Evolutionary conservation across 805 yeast genomes (phyloP), one percentile per base, ranked within the genome.

Genomic region (Kazachstania bromeliacearum): DNA sequence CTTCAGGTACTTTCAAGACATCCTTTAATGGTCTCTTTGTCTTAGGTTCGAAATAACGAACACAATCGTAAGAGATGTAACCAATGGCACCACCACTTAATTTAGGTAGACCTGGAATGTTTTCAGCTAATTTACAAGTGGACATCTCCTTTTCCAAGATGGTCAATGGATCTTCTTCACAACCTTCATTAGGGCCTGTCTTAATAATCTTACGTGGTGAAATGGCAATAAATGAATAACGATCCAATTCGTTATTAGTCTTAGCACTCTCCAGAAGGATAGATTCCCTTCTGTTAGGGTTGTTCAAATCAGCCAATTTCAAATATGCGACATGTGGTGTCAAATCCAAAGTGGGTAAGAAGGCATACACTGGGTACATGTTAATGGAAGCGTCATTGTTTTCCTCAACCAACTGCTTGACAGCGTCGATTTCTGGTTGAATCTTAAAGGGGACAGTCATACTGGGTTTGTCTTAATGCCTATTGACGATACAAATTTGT

Each of bases 71-170:
- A 1, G 96, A 85, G 30, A 92, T 77, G 56, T 87, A 92, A 2
- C 99, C 99, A 37, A 89, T 72, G 5, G 97, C 97, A 44, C 99
- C 99, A 39, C 99, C 98, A 48, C 88, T 79, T 39, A 87, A 64
- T 44, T 71, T 74, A 10, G 95, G 85, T 34, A 88, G 65, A 28
- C 94, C 94, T 0, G 94, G 94, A 34, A 85, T 63, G 29, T 59
- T 58, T 47, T 73, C 77, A 2, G 88, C 85, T 51, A 84, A 85
- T 37, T 67, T 72, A 51, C 71, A 73, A 28, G 67, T 59, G 7
- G 65, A 59, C 64, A 92, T 67, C 55, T 89, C 96, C 30, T 72
- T 46, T 55, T 92, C 95, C 44, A 92, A 67, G 3, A 81, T 53
- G 2, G 62, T 57, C 41, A 92, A 67, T 1, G 98, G 98, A 59